Conservation (phyloP, 495 filamentous ascomycete species). For the Copromyces sp. region DNA sequence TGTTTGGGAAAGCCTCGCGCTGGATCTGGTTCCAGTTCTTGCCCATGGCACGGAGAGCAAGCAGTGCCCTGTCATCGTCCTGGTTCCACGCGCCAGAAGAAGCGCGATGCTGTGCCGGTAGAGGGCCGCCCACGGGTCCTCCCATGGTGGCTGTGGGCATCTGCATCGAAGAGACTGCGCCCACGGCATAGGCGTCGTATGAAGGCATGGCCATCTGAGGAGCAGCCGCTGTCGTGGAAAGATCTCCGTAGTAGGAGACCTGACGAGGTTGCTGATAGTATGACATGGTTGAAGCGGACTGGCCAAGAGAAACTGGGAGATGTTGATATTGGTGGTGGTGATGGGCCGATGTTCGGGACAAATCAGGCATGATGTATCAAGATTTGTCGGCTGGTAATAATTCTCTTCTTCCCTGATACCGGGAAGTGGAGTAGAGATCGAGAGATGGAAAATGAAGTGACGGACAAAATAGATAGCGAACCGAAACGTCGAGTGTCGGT, state of each 20-base stretch:
- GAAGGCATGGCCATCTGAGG: slow-evolving; percentile 17
- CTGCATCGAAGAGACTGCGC: slow-evolving; percentile 24
- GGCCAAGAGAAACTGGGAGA: slow-evolving; percentile 12
- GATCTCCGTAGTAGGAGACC: slow-evolving; percentile 20
- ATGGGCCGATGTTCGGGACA: slow-evolving; percentile 21
- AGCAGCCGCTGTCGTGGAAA: slow-evolving; percentile 13
- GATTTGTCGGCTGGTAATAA: background rate
- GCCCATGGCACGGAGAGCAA: slow-evolving; percentile 49
- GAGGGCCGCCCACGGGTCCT: slow-evolving; percentile 19
- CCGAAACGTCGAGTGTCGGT: slow-evolving; percentile 7
- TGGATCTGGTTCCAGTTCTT: slow-evolving; percentile 68
- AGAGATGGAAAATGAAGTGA: background rate
- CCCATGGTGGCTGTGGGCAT: slow-evolving; percentile 22
- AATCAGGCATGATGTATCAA: slow-evolving; percentile 21
- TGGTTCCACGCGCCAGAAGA: slow-evolving; percentile 52
- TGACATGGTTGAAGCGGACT: slow-evolving; percentile 16
- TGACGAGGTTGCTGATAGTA: slow-evolving; percentile 20
- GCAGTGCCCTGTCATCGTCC: slow-evolving; percentile 52
- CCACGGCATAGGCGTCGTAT: slow-evolving; percentile 31
- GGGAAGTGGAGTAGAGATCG: background rate
- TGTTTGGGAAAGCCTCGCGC: slow-evolving; percentile 54
- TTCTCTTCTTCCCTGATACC: background rate
- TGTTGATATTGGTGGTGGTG: slow-evolving; percentile 21
- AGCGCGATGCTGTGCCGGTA: slow-evolving; percentile 36
- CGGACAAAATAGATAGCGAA: background rate